Conservation (phyloP, 139 green algal species). For the Auxenochlorella protothecoides region DNA sequence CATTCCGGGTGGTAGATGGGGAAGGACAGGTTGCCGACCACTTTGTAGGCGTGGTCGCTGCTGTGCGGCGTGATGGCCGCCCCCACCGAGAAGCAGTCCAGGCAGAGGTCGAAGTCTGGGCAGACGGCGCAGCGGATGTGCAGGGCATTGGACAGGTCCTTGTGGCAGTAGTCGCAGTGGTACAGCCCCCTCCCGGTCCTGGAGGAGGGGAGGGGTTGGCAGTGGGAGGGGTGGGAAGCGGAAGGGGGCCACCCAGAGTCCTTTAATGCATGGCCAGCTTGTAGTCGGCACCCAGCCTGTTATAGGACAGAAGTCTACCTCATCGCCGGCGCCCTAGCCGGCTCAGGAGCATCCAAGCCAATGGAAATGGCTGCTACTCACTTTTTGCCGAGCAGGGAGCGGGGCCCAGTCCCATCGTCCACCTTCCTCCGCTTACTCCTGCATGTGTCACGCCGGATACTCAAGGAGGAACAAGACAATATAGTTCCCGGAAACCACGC, state of each 20-base stretch:
- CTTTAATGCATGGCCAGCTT: no score
- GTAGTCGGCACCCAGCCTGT: no score
- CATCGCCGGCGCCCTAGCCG: no score
- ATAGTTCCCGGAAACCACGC: not conserved
- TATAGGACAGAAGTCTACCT: no score
- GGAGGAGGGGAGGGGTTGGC: not conserved
- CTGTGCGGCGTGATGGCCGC: slow-evolving; percentile 67
- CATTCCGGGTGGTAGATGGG: slow-evolving; percentile 80
- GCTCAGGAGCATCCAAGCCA: not conserved
- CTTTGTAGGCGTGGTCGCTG: slow-evolving; percentile 63
- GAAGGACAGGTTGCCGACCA: slow-evolving; percentile 90
- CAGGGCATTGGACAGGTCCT: slow-evolving; percentile 71
- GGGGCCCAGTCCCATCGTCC: not conserved
- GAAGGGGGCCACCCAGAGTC: not conserved
- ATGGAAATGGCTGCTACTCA: not conserved
- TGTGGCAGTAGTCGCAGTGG: slow-evolving; percentile 92
- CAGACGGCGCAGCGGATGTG: slow-evolving; percentile 90
- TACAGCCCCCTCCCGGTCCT: slow-evolving; percentile 55
- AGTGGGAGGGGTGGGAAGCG: not conserved
- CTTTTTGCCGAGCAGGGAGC: not conserved
- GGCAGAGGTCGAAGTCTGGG: slow-evolving; percentile 87
- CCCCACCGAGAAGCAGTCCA: slow-evolving; percentile 84
- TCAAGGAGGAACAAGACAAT: not conserved
- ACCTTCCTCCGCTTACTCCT: slow-evolving; percentile 2
- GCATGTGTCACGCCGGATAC: not conserved